These are phyloP conservation scores for Magnaporthiopsis poae DNA, from an alignment of 2,329 filamentous ascomycete species.

Conservation along the genomic window DNA sequence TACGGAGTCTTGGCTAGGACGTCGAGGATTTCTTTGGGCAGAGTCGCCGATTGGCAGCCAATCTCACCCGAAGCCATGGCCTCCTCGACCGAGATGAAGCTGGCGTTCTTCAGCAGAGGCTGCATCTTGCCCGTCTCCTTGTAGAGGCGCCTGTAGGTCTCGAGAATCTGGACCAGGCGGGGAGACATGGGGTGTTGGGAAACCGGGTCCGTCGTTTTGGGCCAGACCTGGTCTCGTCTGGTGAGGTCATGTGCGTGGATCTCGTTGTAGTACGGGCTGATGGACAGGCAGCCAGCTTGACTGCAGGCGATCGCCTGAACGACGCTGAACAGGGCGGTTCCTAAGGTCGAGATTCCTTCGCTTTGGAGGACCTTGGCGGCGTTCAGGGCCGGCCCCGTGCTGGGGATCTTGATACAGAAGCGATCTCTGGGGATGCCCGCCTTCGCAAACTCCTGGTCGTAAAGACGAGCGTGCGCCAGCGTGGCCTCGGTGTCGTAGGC, in stretches of 20 bases:
- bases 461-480: constrained; percentile 35
- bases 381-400: constrained; percentile 36
- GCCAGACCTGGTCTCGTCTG: constrained; percentile 27
- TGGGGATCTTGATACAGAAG: constrained; percentile 43
- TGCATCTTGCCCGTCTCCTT: constrained; percentile 37
- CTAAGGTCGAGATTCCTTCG: constrained; percentile 36
- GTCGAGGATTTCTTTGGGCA: constrained; percentile 29
- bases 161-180: constrained; percentile 37
- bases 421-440: constrained; percentile 34
- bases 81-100: constrained; percentile 33
- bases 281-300: constrained; percentile 36
- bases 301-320: constrained; percentile 39
- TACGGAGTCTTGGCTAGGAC: constrained; percentile 25
- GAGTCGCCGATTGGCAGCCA: constrained; percentile 36
- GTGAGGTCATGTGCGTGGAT: constrained; percentile 32
- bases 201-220: constrained; percentile 35
- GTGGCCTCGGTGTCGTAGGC: constrained; percentile 36
- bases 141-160: constrained; percentile 35
- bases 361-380: constrained; percentile 31
- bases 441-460: constrained; percentile 34
- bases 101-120: constrained; percentile 37
- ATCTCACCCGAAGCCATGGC: constrained; percentile 36
- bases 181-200: constrained; percentile 36
- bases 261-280: constrained; percentile 42
- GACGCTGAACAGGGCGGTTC: constrained; percentile 36